phyloP scores from a whole-genome alignment of 208 protist species.

The Leishmania aethiopica region DNA sequence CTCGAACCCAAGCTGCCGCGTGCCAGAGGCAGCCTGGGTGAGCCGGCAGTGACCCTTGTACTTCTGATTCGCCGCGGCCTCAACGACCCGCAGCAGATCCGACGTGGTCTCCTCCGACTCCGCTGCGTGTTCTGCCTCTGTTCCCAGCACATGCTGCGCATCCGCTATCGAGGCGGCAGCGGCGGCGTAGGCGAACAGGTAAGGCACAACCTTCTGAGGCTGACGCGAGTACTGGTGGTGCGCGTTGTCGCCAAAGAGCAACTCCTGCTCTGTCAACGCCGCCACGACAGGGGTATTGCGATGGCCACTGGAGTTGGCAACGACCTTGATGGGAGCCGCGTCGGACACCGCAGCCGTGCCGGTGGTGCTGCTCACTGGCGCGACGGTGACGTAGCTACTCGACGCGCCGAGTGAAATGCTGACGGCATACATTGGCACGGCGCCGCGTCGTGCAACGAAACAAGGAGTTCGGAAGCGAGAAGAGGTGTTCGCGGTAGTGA shows the following conservation, averaged over 20 bases:
- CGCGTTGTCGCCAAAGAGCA: conserved; percentile 84
- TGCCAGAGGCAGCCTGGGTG: conserved; percentile 21
- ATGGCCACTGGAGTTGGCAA: conserved; percentile 81
- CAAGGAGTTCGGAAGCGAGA: background rate
- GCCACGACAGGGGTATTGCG: conserved; percentile 73
- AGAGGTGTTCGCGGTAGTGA: background rate
- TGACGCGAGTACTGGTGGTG: conserved; percentile 64
- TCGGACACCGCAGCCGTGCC: conserved; percentile 9
- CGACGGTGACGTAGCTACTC: conserved; percentile 75
- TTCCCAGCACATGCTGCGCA: conserved; percentile 17
- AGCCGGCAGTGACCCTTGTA: conserved; percentile 67
- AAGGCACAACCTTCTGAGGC: conserved; percentile 79
- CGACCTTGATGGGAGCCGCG: conserved; percentile 50
- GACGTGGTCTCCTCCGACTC: conserved; percentile 27
- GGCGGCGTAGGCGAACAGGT: conserved; percentile 75
- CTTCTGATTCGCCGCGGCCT: conserved; percentile 47
- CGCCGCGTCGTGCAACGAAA: no score
- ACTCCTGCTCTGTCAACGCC: conserved; percentile 70
- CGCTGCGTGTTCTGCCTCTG: background rate
- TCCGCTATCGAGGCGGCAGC: conserved; percentile 47
- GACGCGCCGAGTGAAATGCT: conserved; percentile 81
- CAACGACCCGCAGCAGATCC: conserved; percentile 39
- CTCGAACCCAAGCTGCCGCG: conserved; percentile 49
- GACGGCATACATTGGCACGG: conserved; percentile 66
- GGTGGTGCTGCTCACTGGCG: conserved; percentile 34